Evolutionary conservation across 2,329 filamentous ascomycete genomes (phyloP).

Genomic region (Pestalotiopsis sp.): DNA sequence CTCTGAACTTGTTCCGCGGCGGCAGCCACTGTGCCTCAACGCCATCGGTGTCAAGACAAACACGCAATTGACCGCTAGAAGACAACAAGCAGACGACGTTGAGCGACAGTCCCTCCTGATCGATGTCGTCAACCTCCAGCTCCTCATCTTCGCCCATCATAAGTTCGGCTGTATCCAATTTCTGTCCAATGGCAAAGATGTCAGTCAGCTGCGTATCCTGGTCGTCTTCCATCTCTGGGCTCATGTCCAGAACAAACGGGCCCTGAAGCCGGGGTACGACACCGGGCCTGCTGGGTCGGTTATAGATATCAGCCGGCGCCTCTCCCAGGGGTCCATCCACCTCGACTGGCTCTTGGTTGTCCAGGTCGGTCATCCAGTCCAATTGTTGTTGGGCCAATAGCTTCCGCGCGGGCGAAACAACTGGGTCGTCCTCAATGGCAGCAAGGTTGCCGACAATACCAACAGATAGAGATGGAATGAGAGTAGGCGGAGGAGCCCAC

Average conservation of each 20-base stretch:
- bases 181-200: conserved; percentile 63
- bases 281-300: conserved; percentile 57
- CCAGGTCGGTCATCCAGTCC: conserved; percentile 67
- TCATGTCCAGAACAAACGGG: conserved; percentile 58
- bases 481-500: conserved; percentile 76
- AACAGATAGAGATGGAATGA: conserved; percentile 80
- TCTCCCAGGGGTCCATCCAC: conserved; percentile 51
- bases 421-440: conserved; percentile 59
- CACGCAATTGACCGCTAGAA: conserved; percentile 59
- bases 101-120: conserved; percentile 61
- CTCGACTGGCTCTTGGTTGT: conserved; percentile 60
- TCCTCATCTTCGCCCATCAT: conserved; percentile 67
- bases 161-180: conserved; percentile 58
- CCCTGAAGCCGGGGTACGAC: conserved; percentile 61
- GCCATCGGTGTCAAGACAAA: conserved; percentile 62
- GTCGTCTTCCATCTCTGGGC: conserved; percentile 55
- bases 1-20: conserved; percentile 51
- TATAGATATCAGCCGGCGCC: conserved; percentile 54
- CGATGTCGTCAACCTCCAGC: conserved; percentile 54
- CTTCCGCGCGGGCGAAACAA: conserved; percentile 51
- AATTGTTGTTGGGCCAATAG: conserved; percentile 64
- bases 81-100: conserved; percentile 61
- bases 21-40: conserved; percentile 68
- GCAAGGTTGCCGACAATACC: conserved; percentile 76
- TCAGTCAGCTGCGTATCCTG: conserved; percentile 59